Evolutionary conservation across 169 alveolate genomes (phyloP).

Genomic region (Plasmodium sp.): DNA sequence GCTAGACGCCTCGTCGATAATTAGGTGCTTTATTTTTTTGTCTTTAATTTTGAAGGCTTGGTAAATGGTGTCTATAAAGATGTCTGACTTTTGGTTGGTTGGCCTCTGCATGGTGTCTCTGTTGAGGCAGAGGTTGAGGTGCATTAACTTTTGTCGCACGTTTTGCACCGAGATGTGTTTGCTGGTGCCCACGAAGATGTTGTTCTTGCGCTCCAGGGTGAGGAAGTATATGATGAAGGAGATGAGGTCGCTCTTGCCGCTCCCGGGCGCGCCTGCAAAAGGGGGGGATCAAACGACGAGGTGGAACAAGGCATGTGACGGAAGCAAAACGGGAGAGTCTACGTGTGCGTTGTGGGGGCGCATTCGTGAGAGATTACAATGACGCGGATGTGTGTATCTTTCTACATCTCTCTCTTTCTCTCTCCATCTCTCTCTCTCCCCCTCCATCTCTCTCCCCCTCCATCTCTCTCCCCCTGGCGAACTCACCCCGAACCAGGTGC

Average conservation of each 20-base stretch:
- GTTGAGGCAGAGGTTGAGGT: conserved; percentile 45
- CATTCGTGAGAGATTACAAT: neutral
- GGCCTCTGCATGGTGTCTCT: conserved; percentile 3
- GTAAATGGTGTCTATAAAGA: conserved; percentile 63
- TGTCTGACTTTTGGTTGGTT: conserved; percentile 32
- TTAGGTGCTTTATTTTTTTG: conserved; percentile 48
- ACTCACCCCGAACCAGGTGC: conserved; percentile 47
- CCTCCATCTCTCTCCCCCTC: too few species aligned
- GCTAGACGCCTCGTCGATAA: conserved; percentile 72
- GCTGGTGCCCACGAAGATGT: conserved; percentile 39
- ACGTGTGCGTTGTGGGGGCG: neutral
- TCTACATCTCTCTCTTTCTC: neutral
- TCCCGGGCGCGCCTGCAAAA: conserved; percentile 56
- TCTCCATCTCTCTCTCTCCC: too few species aligned
- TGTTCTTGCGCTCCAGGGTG: conserved; percentile 40
- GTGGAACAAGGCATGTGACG: neutral
- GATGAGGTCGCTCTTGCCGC: conserved; percentile 60
- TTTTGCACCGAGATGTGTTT: conserved; percentile 70
- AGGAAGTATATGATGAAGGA: conserved; percentile 35
- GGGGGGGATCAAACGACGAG: neutral
- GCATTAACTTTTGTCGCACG: conserved; percentile 2
- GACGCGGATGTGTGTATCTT: neutral
- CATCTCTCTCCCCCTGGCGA: neutral
- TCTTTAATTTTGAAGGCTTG: conserved; percentile 73
- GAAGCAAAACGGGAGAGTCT: neutral